Evolutionary conservation across 305 asterid species (phyloP).

Genomic region (Lippia alba): DNA sequence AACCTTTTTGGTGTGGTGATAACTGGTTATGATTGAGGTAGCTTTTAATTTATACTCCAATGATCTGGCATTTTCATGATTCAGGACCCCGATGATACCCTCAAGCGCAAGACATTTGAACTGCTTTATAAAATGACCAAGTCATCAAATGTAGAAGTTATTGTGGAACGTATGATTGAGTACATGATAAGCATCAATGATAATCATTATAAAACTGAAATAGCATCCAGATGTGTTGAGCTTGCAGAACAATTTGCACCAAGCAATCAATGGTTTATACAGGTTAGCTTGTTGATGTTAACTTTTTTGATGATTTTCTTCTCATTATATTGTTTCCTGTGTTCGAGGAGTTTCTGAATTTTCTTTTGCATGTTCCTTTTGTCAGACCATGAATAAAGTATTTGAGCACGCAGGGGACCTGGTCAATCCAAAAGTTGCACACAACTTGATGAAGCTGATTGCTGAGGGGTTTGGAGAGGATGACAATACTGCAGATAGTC

Average conservation of each 20-base stretch:
- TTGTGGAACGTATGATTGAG: conserved; percentile 93
- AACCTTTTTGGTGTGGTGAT: conserved; percentile 16
- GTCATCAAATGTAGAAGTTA: conserved; percentile 98
- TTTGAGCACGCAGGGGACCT: conserved; percentile 98
- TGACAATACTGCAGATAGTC: conserved; percentile 81
- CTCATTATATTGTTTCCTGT: conserved; percentile 21
- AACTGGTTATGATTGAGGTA: conserved; percentile 31
- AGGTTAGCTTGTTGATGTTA: conserved; percentile 53
- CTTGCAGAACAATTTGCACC: conserved; percentile 99
- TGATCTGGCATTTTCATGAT: conserved; percentile 33
- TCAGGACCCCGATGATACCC: conserved; percentile 98
- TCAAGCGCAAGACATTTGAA: conserved; percentile 96
- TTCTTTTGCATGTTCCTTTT: conserved; percentile 36
- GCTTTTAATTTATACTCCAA: conserved; percentile 30
- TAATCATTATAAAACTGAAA: conserved; percentile 92
- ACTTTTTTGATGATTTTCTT: conserved; percentile 18
- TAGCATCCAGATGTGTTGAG: conserved; percentile 98
- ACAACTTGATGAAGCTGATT: conserved; percentile 92
- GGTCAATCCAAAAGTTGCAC: conserved; percentile 91
- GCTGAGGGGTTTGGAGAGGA: conserved; percentile 99
- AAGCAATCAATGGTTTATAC: conserved; percentile 98
- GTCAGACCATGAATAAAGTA: conserved; percentile 96
- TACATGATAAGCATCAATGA: conserved; percentile 93
- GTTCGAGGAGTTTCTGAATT: conserved; percentile 28
- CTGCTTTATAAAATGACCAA: conserved; percentile 97